Percentiles rank a stretch among this genome's conserved stretches.
Conservation (phyloP, 306 rosid genomes). For the Urtica urens region DNA sequence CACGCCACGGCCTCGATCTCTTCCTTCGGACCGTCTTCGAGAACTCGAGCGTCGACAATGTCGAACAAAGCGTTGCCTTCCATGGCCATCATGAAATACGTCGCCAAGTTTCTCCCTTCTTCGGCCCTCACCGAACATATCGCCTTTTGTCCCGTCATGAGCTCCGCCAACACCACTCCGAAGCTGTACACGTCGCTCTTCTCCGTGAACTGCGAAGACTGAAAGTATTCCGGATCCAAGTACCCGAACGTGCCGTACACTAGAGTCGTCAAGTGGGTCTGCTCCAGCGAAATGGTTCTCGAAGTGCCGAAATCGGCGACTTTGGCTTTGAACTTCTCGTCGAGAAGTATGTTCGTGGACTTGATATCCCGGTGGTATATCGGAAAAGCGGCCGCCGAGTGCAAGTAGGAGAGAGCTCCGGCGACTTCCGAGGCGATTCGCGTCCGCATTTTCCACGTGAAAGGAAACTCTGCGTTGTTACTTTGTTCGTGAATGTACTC, state of each 20-base stretch:
- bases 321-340: conserved; percentile 19
- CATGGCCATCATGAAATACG: conserved; percentile 18
- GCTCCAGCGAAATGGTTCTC: conserved; percentile 14
- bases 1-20: conserved; percentile 26
- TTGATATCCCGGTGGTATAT: conserved; percentile 17
- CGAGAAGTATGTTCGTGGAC: conserved; percentile 16
- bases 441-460: conserved; percentile 16
- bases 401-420: conserved; percentile 16
- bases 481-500: conserved; percentile 3
- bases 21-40: conserved; percentile 13
- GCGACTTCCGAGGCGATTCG: conserved; percentile 14
- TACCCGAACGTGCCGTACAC: conserved; percentile 17
- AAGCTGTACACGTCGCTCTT: conserved; percentile 18
- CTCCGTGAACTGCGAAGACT: conserved; percentile 9
- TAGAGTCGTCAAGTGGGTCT: conserved; percentile 21
- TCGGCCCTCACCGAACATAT: neutral
- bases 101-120: conserved; percentile 20
- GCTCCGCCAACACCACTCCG: conserved; percentile 15
- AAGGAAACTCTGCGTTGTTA: conserved; percentile 8
- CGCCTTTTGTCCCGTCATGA: conserved; percentile 8
- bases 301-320: conserved; percentile 21
- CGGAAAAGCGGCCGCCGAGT: conserved; percentile 7
- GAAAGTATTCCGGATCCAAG: conserved; percentile 18
- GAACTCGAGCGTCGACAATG: conserved; percentile 22
- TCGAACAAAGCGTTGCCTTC: conserved; percentile 18